Conservation (phyloP, 495 filamentous ascomycete genomes). For the Aspergillus sclerotioniger region DNA sequence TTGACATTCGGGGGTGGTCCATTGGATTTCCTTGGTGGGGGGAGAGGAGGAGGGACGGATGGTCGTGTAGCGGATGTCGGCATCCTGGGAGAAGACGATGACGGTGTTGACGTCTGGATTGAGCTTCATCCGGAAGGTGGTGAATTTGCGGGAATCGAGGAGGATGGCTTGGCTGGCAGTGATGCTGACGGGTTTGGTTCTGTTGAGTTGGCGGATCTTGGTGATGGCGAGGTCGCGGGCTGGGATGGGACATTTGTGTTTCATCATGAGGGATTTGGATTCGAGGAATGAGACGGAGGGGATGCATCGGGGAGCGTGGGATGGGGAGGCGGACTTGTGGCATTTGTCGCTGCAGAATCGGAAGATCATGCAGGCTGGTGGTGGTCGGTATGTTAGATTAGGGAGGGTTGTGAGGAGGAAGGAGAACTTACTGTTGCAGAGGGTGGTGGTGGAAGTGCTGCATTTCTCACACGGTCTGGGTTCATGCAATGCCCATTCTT, state of each 20-base stretch:
- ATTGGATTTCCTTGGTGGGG: constrained; percentile 14
- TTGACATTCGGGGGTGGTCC: constrained; percentile 27
- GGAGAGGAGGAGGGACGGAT: constrained; percentile 9
- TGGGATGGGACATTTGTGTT: constrained; percentile 24
- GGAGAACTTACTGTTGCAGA: constrained; percentile 30
- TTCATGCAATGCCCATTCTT: constrained; percentile 27
- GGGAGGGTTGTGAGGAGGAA: not conserved
- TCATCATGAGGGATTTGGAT: constrained; percentile 32
- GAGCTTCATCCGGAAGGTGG: constrained; percentile 35
- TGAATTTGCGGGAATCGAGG: constrained; percentile 34
- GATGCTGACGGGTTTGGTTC: constrained; percentile 18
- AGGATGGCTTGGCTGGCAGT: constrained; percentile 29
- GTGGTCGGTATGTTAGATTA: not conserved
- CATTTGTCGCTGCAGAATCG: constrained; percentile 33
- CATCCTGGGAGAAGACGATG: constrained; percentile 28
- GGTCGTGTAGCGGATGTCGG: constrained; percentile 27
- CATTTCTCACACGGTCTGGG: constrained; percentile 24
- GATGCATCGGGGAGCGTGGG: constrained; percentile 24
- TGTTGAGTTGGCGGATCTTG: constrained; percentile 21
- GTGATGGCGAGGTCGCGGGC: constrained; percentile 27
- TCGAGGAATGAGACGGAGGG: constrained; percentile 31
- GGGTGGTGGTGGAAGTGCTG: constrained; percentile 16
- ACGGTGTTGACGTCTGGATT: constrained; percentile 28
- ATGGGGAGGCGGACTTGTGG: constrained; percentile 13
- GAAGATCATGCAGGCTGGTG: constrained; percentile 29